phyloP scores from a whole-genome alignment of 2,329 filamentous ascomycete genomes.

The Colletotrichum shisoi region DNA sequence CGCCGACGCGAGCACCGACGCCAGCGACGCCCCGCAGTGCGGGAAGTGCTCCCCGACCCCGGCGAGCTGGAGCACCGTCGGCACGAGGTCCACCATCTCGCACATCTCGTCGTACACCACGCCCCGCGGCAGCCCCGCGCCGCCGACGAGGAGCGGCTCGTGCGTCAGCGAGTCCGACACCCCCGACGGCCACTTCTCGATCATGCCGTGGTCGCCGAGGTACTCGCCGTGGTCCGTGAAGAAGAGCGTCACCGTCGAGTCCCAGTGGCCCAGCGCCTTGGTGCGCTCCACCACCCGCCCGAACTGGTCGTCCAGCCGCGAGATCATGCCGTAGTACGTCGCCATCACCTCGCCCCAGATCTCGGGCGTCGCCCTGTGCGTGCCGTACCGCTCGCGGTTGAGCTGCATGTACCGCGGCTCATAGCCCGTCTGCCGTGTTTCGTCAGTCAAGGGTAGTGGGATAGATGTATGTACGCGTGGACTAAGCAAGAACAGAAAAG shows the following conservation, averaged over 20 bases:
- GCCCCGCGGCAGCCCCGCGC: slow-evolving; percentile 50
- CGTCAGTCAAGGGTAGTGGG: not conserved
- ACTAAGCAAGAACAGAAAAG: no score
- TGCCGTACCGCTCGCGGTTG: slow-evolving; percentile 52
- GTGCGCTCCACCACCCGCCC: slow-evolving; percentile 50
- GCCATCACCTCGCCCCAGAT: slow-evolving; percentile 56
- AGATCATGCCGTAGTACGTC: slow-evolving; percentile 59
- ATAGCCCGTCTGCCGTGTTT: slow-evolving; percentile 49
- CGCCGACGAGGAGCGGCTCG: slow-evolving; percentile 55
- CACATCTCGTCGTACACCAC: slow-evolving; percentile 48
- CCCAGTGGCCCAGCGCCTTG: slow-evolving; percentile 49
- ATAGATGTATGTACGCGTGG: no score
- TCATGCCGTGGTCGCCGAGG: slow-evolving; percentile 56
- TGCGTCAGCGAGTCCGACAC: slow-evolving; percentile 53
- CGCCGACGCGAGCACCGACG: slow-evolving; percentile 6
- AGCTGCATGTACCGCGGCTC: slow-evolving; percentile 54
- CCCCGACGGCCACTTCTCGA: slow-evolving; percentile 59
- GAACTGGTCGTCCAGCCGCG: slow-evolving; percentile 56
- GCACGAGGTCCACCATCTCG: slow-evolving; percentile 57
- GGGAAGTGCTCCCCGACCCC: slow-evolving; percentile 51
- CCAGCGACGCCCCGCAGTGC: slow-evolving; percentile 43
- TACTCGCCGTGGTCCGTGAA: slow-evolving; percentile 58
- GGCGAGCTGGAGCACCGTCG: slow-evolving; percentile 53
- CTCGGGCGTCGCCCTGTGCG: slow-evolving; percentile 50
- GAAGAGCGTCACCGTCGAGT: slow-evolving; percentile 54